Percentiles rank a stretch among this genome's conserved stretches.
These are phyloP conservation scores for Celoporthe dispersa DNA, from an alignment of 2,329 filamentous ascomycete genomes.

Conservation along the genomic window DNA sequence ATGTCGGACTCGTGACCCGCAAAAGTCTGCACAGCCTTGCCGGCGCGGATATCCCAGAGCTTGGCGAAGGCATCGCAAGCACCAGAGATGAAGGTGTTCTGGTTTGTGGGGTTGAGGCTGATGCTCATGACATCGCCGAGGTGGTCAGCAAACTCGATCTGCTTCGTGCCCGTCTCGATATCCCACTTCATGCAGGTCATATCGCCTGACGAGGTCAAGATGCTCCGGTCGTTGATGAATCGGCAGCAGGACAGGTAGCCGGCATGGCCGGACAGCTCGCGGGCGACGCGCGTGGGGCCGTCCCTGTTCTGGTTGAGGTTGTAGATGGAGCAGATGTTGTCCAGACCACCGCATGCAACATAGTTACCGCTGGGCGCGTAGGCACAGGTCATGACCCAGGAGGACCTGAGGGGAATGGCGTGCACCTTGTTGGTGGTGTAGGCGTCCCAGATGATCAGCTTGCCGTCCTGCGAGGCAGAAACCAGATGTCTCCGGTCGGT, in stretches of 20 bases:
- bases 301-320: slow-evolving; percentile 94
- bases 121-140: slow-evolving; percentile 99
- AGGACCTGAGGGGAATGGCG: slow-evolving; percentile 94
- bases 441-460: slow-evolving; percentile 99
- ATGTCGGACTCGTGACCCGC: slow-evolving; percentile 98
- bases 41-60: slow-evolving; percentile 97
- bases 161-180: slow-evolving; percentile 95
- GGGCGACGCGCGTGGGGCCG: slow-evolving; percentile 93
- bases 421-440: slow-evolving; percentile 99
- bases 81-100: slow-evolving; percentile 99
- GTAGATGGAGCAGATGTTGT: slow-evolving; percentile 99
- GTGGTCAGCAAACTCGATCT: slow-evolving; percentile 97
- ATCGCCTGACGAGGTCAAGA: slow-evolving; percentile 96
- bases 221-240: slow-evolving; percentile 97
- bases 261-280: slow-evolving; percentile 94
- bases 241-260: slow-evolving; percentile 98
- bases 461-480: slow-evolving; percentile 97
- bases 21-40: slow-evolving; percentile 98
- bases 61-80: slow-evolving; percentile 99
- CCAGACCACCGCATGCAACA: slow-evolving; percentile 95
- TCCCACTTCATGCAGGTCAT: slow-evolving; percentile 99
- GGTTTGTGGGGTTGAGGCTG: slow-evolving; percentile 98
- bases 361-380: slow-evolving; percentile 98
- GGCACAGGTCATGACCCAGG: slow-evolving; percentile 99
- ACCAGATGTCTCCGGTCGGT: slow-evolving; percentile 97